These are phyloP conservation scores for Pleurotus citrinopileatus DNA, from an alignment of 768 basidiomycete genomes.

Conservation along the genomic window DNA sequence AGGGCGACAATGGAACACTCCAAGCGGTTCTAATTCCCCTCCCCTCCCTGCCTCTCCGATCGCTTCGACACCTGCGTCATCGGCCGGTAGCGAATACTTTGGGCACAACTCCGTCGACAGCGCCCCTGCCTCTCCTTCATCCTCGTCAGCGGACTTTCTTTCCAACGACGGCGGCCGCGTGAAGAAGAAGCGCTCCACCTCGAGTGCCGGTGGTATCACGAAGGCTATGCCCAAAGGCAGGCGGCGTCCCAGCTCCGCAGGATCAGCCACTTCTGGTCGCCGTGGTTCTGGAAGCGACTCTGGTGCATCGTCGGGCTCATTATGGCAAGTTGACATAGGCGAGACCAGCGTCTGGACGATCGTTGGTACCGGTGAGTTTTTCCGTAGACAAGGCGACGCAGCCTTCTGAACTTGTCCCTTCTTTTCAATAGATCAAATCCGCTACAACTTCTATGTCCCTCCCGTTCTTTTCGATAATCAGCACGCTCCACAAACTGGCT, in stretches of 20 bases:
- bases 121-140: slow-evolving; percentile 67
- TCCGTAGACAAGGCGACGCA: no score
- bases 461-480: slow-evolving; percentile 81
- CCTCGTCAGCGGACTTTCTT: slow-evolving; percentile 58
- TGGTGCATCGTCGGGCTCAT: slow-evolving; percentile 71
- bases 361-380: slow-evolving; percentile 76
- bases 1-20: slow-evolving; percentile 72
- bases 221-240: slow-evolving; percentile 57
- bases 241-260: slow-evolving; percentile 75
- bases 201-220: slow-evolving; percentile 60
- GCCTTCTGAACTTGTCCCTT: no score
- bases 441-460: slow-evolving; percentile 92
- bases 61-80: slow-evolving; percentile 57
- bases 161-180: slow-evolving; percentile 85
- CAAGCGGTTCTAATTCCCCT: slow-evolving; percentile 49
- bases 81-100: slow-evolving; percentile 65
- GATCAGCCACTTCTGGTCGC: slow-evolving; percentile 63
- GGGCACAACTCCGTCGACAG: slow-evolving; percentile 52
- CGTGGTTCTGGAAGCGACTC: slow-evolving; percentile 66
- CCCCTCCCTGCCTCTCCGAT: slow-evolving; percentile 69
- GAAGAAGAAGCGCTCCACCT: slow-evolving; percentile 79
- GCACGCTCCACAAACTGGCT: slow-evolving; percentile 63
- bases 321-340: slow-evolving; percentile 90
- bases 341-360: slow-evolving; percentile 96
- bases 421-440: slow-evolving; percentile 67